These are phyloP conservation scores for Ogataea trehaloabstinens DNA, from an alignment of 805 yeast genomes.

Conservation along the genomic window DNA sequence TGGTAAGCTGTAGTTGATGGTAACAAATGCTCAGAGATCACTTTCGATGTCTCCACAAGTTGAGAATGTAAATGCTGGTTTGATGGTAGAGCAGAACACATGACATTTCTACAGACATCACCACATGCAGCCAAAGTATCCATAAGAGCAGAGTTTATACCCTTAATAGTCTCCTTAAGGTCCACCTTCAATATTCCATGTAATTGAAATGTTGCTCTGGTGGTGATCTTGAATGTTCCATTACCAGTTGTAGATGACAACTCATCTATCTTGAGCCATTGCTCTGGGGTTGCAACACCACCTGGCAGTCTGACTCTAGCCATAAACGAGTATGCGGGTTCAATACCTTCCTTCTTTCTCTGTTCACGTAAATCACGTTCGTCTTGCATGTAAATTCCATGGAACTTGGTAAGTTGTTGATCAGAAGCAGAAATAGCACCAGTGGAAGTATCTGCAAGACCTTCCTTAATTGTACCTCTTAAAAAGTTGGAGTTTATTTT, in stretches of 20 bases:
- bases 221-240: slow-evolving; percentile 90
- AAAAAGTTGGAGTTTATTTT: slow-evolving; percentile 81
- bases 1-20: slow-evolving; percentile 95
- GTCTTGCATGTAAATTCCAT: slow-evolving; percentile 98
- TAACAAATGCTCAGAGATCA: slow-evolving; percentile 75
- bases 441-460: slow-evolving; percentile 74
- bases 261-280: slow-evolving; percentile 84
- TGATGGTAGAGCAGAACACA: slow-evolving; percentile 84
- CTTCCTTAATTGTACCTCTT: slow-evolving; percentile 92
- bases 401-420: slow-evolving; percentile 94
- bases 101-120: slow-evolving; percentile 95
- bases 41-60: slow-evolving; percentile 58
- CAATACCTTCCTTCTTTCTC: slow-evolving; percentile 87
- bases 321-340: slow-evolving; percentile 97
- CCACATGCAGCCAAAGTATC: slow-evolving; percentile 98
- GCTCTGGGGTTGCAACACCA: slow-evolving; percentile 81
- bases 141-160: slow-evolving; percentile 84
- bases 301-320: slow-evolving; percentile 95
- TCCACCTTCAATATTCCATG: slow-evolving; percentile 93
- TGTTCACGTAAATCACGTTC: slow-evolving; percentile 95
- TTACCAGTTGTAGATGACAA: slow-evolving; percentile 82
- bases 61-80: slow-evolving; percentile 81
- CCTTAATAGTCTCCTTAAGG: slow-evolving; percentile 86
- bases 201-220: slow-evolving; percentile 95
- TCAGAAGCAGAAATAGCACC: slow-evolving; percentile 90